Base-by-base conservation (phyloP, 495 filamentous ascomycete species). In the Letharia columbiana region DNA sequence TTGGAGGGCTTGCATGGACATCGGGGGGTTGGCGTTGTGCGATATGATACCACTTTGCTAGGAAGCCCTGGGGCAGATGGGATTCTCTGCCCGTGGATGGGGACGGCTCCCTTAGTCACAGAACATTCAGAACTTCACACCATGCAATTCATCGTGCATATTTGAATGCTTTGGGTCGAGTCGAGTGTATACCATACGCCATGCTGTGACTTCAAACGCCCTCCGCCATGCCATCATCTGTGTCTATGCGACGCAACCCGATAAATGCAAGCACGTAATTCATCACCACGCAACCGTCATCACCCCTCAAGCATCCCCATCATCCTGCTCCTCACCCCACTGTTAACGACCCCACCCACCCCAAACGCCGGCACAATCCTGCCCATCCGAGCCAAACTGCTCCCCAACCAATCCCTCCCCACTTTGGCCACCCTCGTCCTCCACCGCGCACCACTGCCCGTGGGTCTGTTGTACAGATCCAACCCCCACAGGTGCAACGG, bases 321-420 rank as follows among this genome's bases (percentile, higher is more conserved):
- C 74, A 86, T 69, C 56, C 69, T 73, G 73, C 78, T 80, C 71
- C 93, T 83, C 61, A 96, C 79, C 68, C 86, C 82, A 60, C 82
- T 80, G 80, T 97, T 98, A 5, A 92, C 88, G 57, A 96, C 92
- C 4, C 93, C 93, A 2, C 93, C 93, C 56, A 96, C 79, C 39
- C 93, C 93, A 82, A 96, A 97, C 23, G 93, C 93, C 60, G 94
- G 93, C 37, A 98, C 83, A 70, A 97, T 96, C 77, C 94, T 86
- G 50, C 88, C 89, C 79, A 97, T 90, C 60, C 94, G 80, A 69
- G 93, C 93, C 71, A 83, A 81, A 50, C 84, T 84, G 71, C 90
- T 95, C 12, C 88, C 80, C 35, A 81, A 78, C 83, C 92, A 97
- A 72, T 96, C 92, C 73, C 82, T 82, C 60, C 81, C 78, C 17